Conservation (phyloP, 345 rosid species). For the Isatis tinctoria region DNA sequence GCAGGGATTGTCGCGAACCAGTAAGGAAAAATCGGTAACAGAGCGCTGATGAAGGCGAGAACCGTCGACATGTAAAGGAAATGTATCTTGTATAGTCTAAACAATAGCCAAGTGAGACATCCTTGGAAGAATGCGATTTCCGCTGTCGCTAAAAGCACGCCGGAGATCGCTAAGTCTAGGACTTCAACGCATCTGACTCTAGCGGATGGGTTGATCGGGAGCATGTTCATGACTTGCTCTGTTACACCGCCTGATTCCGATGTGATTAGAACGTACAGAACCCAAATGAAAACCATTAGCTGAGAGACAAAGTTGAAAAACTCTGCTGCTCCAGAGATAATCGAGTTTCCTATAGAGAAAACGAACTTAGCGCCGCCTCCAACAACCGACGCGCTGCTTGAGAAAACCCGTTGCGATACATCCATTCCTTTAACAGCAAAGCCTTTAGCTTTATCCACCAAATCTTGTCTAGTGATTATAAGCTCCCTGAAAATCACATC, state of each 20-base stretch:
- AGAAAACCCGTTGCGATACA: conserved; percentile 61
- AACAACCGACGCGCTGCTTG: conserved; percentile 71
- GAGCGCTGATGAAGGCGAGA: conserved; percentile 71
- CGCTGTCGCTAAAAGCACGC: conserved; percentile 91
- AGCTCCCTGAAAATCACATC: conserved; percentile 72
- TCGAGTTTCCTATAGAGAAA: conserved; percentile 59
- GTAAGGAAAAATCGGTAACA: conserved; percentile 75
- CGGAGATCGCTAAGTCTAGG: conserved; percentile 75
- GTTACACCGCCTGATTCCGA: conserved; percentile 97
- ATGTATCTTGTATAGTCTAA: conserved; percentile 75
- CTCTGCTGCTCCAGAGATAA: conserved; percentile 89
- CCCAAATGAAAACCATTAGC: conserved; percentile 79
- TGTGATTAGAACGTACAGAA: conserved; percentile 76
- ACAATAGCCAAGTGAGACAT: conserved; percentile 92
- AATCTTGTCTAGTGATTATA: conserved; percentile 72
- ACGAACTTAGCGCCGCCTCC: conserved; percentile 69
- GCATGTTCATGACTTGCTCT: conserved; percentile 82
- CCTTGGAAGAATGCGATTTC: conserved; percentile 93
- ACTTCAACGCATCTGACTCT: conserved; percentile 79
- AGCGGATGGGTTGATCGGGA: conserved; percentile 63
- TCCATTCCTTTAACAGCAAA: conserved; percentile 77
- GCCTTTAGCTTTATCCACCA: conserved; percentile 79
- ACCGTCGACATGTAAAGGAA: conserved; percentile 83
- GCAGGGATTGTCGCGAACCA: conserved; percentile 95
- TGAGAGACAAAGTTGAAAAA: conserved; percentile 86